Conservation (phyloP, 352 stramenopile genomes). For the Phytophthora boehmeriae region DNA sequence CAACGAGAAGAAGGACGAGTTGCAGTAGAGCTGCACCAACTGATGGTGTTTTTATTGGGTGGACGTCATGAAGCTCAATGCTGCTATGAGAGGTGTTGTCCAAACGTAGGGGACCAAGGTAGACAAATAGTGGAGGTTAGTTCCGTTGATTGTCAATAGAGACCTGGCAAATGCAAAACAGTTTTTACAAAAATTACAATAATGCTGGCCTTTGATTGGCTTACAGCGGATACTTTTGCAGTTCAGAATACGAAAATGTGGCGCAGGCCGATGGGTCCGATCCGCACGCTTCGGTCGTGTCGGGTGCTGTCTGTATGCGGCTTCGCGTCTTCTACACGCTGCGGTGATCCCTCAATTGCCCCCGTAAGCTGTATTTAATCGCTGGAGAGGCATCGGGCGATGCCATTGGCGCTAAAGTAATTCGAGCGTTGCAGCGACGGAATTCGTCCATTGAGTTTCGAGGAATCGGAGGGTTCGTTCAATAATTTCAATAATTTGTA, state of each 20-base stretch:
- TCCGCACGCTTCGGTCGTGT: constrained; percentile 6
- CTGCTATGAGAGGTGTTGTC: constrained; percentile 6
- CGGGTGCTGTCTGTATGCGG: constrained; percentile 10
- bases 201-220: constrained; percentile 16
- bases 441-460: constrained; percentile 39
- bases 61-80: constrained; percentile 13
- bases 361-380: constrained; percentile 63
- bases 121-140: constrained; percentile 27
- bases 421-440: constrained; percentile 48
- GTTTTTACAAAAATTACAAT: constrained; percentile 13
- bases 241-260: too few relatives aligned
- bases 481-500: background rate
- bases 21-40: constrained; percentile 37
- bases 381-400: constrained; percentile 77
- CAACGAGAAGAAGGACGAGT: constrained; percentile 63
- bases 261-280: constrained; percentile 1
- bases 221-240: constrained; percentile 8
- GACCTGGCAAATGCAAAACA: constrained; percentile 12
- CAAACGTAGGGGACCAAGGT: constrained; percentile 27
- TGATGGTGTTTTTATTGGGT: constrained; percentile 15
- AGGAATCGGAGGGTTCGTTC: constrained; percentile 64
- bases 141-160: constrained; percentile 41
- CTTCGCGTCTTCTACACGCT: constrained; percentile 19
- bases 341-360: background rate
- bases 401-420: constrained; percentile 76